Base-by-base conservation (phyloP, 768 basidiomycete genomes). In the Auricularia heimuer region DNA sequence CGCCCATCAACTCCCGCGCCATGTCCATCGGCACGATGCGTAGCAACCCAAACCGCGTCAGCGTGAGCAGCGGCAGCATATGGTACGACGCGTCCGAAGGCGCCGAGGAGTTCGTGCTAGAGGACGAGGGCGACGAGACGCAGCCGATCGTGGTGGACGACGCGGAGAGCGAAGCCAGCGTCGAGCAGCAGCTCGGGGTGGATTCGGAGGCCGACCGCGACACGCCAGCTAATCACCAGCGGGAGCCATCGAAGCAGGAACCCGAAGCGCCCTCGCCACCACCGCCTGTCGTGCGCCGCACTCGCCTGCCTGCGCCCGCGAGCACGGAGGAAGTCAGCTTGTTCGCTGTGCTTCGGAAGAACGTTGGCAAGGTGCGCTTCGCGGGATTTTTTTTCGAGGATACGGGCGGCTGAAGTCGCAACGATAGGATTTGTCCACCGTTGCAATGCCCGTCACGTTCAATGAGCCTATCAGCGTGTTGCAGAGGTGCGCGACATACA, bases 391-490 rank as follows among this genome's bases (percentile, higher is more conserved):
- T 61, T 39, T 37, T 12, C 64, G 63, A 24, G 33, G 63, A 21
- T 67, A 42, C 36, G 62, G 64, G 7, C 66, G 42, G 37, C 42
- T 61, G 34, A 42, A 12, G 29, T 65, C 29, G 56, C 4, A 51
- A 58, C 60, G 3, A 60, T 62, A 93, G 91, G 92, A 94, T 73
- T 77, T 93, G 8, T 87, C 90, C 14, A 87, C 88, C 39, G 87
- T 94, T 35, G 80, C 88, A 1, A 85, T 94, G 66, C 92, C 92
- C n/a, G 90, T 94, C 2, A 83, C 87, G 2, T 95, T 94, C 77
- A 95, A 95, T 68, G 92, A 95, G 69, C 92, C 92, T 36, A 74
- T 95, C 42, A 90, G 89, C 0, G 78, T 95, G 51, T 79, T 94
- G 10, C 93, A 95, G 73, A 80, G 89, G 67, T 42, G 2, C 12